Evolutionary conservation across 306 rosid species (phyloP), one percentile per base, ranked within the genome.

Genomic region (Trichosanthes truncata): DNA sequence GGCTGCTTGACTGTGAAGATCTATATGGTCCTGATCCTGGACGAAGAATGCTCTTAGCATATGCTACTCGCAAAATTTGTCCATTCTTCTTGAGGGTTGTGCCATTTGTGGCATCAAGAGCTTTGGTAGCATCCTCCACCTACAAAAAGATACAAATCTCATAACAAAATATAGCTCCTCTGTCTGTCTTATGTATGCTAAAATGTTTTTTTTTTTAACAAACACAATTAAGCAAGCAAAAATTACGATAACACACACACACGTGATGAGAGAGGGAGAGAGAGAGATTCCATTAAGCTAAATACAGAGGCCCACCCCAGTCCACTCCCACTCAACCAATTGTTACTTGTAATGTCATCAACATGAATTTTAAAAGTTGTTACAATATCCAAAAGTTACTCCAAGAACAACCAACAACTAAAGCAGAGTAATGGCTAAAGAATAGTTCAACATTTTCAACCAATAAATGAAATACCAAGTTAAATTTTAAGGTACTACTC

Each of bases 51-150:
- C 98, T 95, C 82, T 93, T 95, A 31, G 98, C 98, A 91, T 93
- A 95, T 49, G 97, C 97, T 74, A 95, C 98, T 82, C 98, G 88
- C 62, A 95, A 79, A 79, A 93, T 91, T 86, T 95, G 98, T 55
- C 98, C 98, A 87, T 95, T 95, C 84, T 87, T 93, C 86, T 90
- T 97, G 9, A 95, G 97, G 20, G 95, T 79, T 55, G 90, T 92
- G 38, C 98, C 97, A 83, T 95, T 90, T 69, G 98, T 92, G 82
- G 89, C 93, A 82, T 91, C 96, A 76, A 95, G 95, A 81, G 98
- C 97, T 78, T 91, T 92, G 60, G 96, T 90, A 78, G 98, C 97
- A 89, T 95, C 97, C 79, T 89, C 98, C 80, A 95, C 97, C 98
- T 95, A 79, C 80, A 40, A 48, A 81, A 84, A n/a, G n/a, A 72